Percentiles rank a stretch among this genome's conserved stretches.
Evolutionary conservation across 805 yeast species (phyloP).

Genomic region (Starmerella riodocensis): DNA sequence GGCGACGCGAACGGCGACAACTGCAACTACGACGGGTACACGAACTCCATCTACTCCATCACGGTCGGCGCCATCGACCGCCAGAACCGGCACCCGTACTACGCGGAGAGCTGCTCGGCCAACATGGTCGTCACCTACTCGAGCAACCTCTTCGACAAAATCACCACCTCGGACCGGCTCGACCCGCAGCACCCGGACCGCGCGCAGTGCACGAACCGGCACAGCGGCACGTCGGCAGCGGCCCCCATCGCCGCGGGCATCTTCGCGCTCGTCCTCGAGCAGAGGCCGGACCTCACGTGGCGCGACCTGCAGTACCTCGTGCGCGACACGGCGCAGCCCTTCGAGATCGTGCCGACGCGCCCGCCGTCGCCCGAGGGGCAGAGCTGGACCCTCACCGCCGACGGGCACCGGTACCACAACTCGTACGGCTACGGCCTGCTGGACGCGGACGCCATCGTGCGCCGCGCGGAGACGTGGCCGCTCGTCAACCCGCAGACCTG

Average conservation of each 20-base stretch:
- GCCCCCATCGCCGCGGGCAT: conserved; percentile 98
- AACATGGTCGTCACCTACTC: conserved; percentile 88
- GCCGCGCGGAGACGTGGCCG: conserved; percentile 59
- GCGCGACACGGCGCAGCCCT: conserved; percentile 53
- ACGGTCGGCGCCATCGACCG: conserved; percentile 91
- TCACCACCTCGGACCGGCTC: conserved; percentile 51
- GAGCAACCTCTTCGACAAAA: conserved; percentile 79
- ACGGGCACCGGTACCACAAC: conserved; percentile 63
- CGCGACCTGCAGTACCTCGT: conserved; percentile 83
- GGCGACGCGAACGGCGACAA: conserved; percentile 76
- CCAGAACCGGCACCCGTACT: conserved; percentile 72
- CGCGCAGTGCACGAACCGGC: conserved; percentile 48
- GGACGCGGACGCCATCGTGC: conserved; percentile 66
- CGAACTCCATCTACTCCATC: conserved; percentile 86
- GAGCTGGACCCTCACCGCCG: conserved; percentile 58
- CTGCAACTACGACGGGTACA: conserved; percentile 95
- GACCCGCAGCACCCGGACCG: conserved; percentile 13
- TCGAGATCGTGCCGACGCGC: conserved; percentile 33
- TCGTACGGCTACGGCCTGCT: conserved; percentile 84
- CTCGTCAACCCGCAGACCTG: conserved; percentile 88
- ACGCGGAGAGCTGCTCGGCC: conserved; percentile 88
- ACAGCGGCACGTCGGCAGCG: conserved; percentile 98
- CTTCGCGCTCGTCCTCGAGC: conserved; percentile 66
- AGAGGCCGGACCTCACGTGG: conserved; percentile 85
- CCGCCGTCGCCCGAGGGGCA: conserved; percentile 25